Evolutionary conservation across 164 flowering plant species (phyloP).

Genomic region (Vitis cinerea): DNA sequence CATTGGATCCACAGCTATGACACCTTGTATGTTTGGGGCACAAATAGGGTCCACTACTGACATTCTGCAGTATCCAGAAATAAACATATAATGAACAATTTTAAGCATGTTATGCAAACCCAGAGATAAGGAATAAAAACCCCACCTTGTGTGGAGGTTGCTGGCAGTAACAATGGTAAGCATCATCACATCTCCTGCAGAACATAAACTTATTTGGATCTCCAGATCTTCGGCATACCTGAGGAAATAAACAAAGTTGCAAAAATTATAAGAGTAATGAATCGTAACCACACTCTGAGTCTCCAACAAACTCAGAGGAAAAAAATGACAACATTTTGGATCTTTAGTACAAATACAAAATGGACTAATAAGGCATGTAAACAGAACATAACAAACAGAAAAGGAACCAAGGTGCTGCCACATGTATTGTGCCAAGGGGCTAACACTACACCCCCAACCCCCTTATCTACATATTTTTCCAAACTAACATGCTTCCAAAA

Average conservation of each 20-base stretch:
- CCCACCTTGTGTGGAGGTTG: constrained; percentile 97
- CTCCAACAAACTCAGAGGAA: no score
- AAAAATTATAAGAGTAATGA: not conserved
- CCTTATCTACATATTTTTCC: no score
- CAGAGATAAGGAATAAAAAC: constrained; percentile 6
- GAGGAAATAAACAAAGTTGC: constrained; percentile 7
- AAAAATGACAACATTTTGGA: no score
- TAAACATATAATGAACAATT: not conserved
- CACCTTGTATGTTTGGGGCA: constrained; percentile 96
- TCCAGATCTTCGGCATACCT: constrained; percentile 92
- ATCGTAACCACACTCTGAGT: no score
- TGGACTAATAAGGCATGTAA: no score
- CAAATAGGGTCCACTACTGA: constrained; percentile 81
- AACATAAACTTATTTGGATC: constrained; percentile 93
- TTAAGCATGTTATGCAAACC: not conserved
- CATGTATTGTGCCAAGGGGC: no score
- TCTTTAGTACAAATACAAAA: no score
- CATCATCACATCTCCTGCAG: constrained; percentile 97
- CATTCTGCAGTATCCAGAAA: constrained; percentile 57
- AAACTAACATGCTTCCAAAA: no score
- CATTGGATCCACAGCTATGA: constrained; percentile 94
- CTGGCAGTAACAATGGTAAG: constrained; percentile 95
- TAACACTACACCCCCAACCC: no score
- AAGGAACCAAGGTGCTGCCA: no score
- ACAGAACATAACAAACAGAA: no score